Evolutionary conservation across 2,329 filamentous ascomycete species (phyloP).

Genomic region (Fusarium duplospermum): DNA sequence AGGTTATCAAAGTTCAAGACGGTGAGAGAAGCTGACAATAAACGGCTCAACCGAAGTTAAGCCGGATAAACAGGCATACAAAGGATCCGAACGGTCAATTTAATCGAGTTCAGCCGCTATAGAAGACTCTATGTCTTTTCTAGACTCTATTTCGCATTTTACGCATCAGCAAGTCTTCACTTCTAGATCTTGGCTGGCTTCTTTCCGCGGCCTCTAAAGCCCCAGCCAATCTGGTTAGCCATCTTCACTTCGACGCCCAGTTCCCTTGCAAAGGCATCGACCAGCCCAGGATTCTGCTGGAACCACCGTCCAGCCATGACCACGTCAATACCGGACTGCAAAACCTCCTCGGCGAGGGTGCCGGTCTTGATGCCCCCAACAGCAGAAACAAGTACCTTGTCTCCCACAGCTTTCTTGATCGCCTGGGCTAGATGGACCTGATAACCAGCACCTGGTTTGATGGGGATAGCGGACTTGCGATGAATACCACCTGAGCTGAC

Average conservation of each 20-base stretch:
- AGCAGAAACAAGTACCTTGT: slow-evolving; percentile 59
- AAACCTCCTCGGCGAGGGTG: slow-evolving; percentile 57
- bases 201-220: slow-evolving; percentile 55
- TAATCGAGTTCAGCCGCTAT: background rate
- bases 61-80: background rate
- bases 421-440: slow-evolving; percentile 76
- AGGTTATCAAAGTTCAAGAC: background rate
- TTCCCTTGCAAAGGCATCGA: slow-evolving; percentile 66
- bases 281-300: slow-evolving; percentile 67
- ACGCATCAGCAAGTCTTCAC: background rate
- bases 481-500: slow-evolving; percentile 76
- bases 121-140: background rate
- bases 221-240: slow-evolving; percentile 67
- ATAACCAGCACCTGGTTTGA: slow-evolving; percentile 63
- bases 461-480: slow-evolving; percentile 64
- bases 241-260: slow-evolving; percentile 58
- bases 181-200: background rate
- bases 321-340: slow-evolving; percentile 61
- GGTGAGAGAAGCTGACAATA: background rate
- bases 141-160: background rate
- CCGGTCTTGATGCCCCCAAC: slow-evolving; percentile 62
- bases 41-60: background rate
- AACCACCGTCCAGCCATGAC: slow-evolving; percentile 64
- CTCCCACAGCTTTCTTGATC: slow-evolving; percentile 77
- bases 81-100: fast-evolving